These are phyloP conservation scores for Lomentospora prolificans DNA, from an alignment of 2,329 filamentous ascomycete species.

Conservation along the genomic window DNA sequence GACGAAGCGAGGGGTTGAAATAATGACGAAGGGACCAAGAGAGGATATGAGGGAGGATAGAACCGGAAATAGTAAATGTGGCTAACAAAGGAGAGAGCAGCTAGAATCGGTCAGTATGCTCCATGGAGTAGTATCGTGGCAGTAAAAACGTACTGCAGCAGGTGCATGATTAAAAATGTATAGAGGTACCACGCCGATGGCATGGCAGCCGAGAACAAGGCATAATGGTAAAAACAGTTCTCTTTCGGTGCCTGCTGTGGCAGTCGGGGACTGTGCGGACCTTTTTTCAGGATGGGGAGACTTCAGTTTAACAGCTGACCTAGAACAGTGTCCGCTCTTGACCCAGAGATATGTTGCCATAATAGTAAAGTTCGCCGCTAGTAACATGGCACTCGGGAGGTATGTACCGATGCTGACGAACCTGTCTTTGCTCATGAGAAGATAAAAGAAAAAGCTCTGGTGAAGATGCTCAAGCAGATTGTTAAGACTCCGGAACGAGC, in stretches of 20 bases:
- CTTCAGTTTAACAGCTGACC: not conserved
- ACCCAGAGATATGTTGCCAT: conserved; percentile 94
- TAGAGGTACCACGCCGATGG: conserved; percentile 69
- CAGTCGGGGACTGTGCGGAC: not conserved
- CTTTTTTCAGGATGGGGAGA: not conserved
- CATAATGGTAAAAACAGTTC: conserved; percentile 63
- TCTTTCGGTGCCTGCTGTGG: conserved; percentile 38
- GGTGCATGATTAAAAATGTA: conserved; percentile 75
- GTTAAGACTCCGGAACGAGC: conserved; percentile 86
- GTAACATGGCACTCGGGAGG: conserved; percentile 91
- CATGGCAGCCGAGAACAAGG: conserved; percentile 63
- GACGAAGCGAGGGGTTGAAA: conserved; percentile 51
- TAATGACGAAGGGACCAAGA: conserved; percentile 42
- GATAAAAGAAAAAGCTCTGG: conserved; percentile 98
- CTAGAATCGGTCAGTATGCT: conserved; percentile 25
- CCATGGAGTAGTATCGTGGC: not conserved
- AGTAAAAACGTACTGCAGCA: conserved; percentile 42
- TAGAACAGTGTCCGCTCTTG: conserved; percentile 54
- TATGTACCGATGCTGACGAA: conserved; percentile 99
- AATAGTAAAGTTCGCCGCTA: conserved; percentile 90
- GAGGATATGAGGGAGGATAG: conserved; percentile 45
- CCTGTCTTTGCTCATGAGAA: conserved; percentile 80
- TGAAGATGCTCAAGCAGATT: conserved; percentile 94
- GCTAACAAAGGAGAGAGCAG: conserved; percentile 49
- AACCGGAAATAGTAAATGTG: conserved; percentile 44